Evolutionary conservation across 1,284 basidiomycete species (phyloP).

Genomic region (Sporisorium graminicola): DNA sequence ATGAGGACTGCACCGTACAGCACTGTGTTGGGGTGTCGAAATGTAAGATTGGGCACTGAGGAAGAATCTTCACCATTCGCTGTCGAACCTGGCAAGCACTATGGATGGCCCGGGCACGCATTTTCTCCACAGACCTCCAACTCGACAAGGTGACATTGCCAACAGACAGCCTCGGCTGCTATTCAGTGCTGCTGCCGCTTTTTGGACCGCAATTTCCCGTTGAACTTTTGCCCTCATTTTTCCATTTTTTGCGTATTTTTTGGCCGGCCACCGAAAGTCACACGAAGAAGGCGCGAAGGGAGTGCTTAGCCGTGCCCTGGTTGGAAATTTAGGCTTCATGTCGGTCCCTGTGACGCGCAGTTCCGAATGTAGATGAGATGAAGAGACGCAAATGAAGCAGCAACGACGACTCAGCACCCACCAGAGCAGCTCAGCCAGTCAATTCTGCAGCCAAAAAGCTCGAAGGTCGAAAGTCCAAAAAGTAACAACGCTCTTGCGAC

Average conservation of each 20-base stretch:
- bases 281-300: not conserved
- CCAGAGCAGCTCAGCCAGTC: not conserved
- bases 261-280: not conserved
- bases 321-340: conserved; percentile 1
- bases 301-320: not conserved
- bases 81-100: not conserved
- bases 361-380: not conserved
- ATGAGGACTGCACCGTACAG: not conserved
- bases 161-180: not conserved
- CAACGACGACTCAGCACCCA: conserved; percentile 4
- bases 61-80: no score
- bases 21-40: no score
- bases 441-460: not conserved
- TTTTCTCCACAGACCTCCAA: not conserved
- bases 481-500: conserved; percentile 1
- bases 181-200: not conserved
- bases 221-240: not conserved
- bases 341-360: conserved; percentile 4
- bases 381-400: not conserved
- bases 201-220: not conserved
- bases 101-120: conserved; percentile 12
- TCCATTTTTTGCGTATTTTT: not conserved
- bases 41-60: not conserved
- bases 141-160: no score
- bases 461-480: not conserved